Base-by-base conservation (phyloP, 805 yeast genomes). In the Citeromyces matritensis region DNA sequence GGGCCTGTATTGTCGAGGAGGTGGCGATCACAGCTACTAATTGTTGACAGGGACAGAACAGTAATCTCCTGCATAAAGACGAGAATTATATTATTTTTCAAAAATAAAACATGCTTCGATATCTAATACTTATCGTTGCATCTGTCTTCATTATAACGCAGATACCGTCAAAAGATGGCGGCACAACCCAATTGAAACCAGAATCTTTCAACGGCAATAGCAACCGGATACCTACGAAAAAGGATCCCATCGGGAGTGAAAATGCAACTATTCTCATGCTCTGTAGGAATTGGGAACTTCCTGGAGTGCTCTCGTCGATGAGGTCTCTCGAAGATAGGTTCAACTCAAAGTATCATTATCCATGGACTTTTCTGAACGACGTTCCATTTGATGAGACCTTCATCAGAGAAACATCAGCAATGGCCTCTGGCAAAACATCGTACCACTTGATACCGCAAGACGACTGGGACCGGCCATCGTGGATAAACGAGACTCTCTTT, bases 251-350 rank as follows among this genome's bases (percentile, higher is more conserved):
- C 27, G 77, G 82, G 1, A 47, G 38, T 12, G 94, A 82, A 44
- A 85, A 84, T 48, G 96, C 96, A 3, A 78, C 94, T 0, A 50
- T 86, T 17, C 65, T 86, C 34, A 85, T 86, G 94, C 65, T 86
- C 17, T 94, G 81, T 26, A 60, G 96, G 34, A 85, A 85, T 48
- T 61, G 66, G 56, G 96, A 85, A 49, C 51, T 85, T 8, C 60
- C 65, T 8, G 85, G 78, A 1, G 94, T 91, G 0, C 51, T 85
- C 29, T 48, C 53, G 28, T 70, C 94, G 13, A 84, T 85, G 69
- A 63, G 94, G 44, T 70, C 80, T 6, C 51, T 80, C 30, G 88
- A 80, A 51, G 88, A 79, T 48, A 55, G 84, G 35, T 80, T 80
- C 55, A 80, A 80, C 51, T 54, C 49, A 29, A 60, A 71, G 32